Conservation (phyloP, 1,284 basidiomycete species). For the Singerocomus rubriflavus region DNA sequence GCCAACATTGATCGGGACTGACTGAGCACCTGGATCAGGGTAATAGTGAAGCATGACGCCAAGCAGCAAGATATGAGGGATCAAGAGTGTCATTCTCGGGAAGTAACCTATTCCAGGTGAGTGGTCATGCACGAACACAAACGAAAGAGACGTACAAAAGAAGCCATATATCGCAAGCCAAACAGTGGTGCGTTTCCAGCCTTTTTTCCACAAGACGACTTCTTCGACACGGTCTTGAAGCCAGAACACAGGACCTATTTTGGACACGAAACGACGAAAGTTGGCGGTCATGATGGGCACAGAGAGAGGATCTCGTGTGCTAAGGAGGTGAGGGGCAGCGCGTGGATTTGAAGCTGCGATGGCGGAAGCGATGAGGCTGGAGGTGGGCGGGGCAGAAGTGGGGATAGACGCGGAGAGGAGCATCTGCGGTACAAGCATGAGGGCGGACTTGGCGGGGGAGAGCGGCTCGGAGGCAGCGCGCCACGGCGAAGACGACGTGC, state of each 20-base stretch:
- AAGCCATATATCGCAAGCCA: slow-evolving; percentile 71
- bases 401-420: slow-evolving; percentile 23
- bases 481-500: slow-evolving; percentile 5
- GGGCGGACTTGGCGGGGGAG: slow-evolving; percentile 24
- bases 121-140: background rate
- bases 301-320: slow-evolving; percentile 61
- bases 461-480: slow-evolving; percentile 9
- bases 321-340: slow-evolving; percentile 34
- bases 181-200: slow-evolving; percentile 59
- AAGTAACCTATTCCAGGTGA: slow-evolving; percentile 52
- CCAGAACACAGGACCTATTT: slow-evolving; percentile 71
- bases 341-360: slow-evolving; percentile 24
- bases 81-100: slow-evolving; percentile 59
- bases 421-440: slow-evolving; percentile 27
- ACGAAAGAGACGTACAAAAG: slow-evolving; percentile 50
- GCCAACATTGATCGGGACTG: slow-evolving; percentile 39
- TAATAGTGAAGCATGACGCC: slow-evolving; percentile 57
- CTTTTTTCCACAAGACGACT: slow-evolving; percentile 67
- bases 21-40: slow-evolving; percentile 37
- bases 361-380: slow-evolving; percentile 16
- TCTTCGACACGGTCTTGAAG: slow-evolving; percentile 75
- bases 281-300: slow-evolving; percentile 69
- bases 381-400: slow-evolving; percentile 9
- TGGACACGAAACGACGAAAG: slow-evolving; percentile 69
- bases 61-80: slow-evolving; percentile 58